Evolutionary conservation across 805 yeast genomes (phyloP).

Genomic region (Yamadazyma tumulicola): DNA sequence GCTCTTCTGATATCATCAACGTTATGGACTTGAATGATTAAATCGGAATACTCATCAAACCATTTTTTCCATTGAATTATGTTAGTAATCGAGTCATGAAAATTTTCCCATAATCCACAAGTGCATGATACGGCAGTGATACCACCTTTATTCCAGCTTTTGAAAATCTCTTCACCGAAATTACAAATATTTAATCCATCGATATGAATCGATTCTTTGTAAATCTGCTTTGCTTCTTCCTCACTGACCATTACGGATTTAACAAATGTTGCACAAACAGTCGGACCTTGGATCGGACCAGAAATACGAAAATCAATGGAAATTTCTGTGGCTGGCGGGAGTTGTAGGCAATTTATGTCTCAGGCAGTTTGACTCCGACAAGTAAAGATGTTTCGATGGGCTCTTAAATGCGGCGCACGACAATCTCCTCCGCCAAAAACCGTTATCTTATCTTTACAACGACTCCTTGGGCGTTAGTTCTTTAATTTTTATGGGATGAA

Average conservation of each 20-base stretch:
- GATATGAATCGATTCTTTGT: constrained; percentile 9
- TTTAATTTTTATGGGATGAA: too few relatives aligned
- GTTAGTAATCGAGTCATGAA: constrained; percentile 9
- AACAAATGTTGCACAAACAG: too few relatives aligned
- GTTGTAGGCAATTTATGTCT: too few relatives aligned
- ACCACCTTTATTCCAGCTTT: constrained; percentile 10
- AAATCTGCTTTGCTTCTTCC: constrained; percentile 9
- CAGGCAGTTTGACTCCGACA: too few relatives aligned
- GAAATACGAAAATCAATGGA: too few relatives aligned
- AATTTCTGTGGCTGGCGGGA: too few relatives aligned
- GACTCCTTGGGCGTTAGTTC: too few relatives aligned
- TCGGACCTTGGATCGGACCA: too few relatives aligned
- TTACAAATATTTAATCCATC: constrained; percentile 12
- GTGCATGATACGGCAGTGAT: constrained; percentile 12
- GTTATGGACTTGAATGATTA: constrained; percentile 11
- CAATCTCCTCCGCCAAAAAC: too few relatives aligned
- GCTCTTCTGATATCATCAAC: constrained; percentile 11
- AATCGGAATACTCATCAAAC: constrained; percentile 10
- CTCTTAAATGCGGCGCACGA: too few relatives aligned
- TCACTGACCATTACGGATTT: constrained; percentile 9
- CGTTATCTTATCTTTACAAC: too few relatives aligned
- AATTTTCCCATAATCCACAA: constrained; percentile 12
- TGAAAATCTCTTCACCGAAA: constrained; percentile 11
- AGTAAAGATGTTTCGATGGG: too few relatives aligned
- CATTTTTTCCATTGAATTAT: constrained; percentile 13